phyloP scores from a whole-genome alignment of 1,284 basidiomycete species.

The Cutaneotrichosporon dermatis region DNA sequence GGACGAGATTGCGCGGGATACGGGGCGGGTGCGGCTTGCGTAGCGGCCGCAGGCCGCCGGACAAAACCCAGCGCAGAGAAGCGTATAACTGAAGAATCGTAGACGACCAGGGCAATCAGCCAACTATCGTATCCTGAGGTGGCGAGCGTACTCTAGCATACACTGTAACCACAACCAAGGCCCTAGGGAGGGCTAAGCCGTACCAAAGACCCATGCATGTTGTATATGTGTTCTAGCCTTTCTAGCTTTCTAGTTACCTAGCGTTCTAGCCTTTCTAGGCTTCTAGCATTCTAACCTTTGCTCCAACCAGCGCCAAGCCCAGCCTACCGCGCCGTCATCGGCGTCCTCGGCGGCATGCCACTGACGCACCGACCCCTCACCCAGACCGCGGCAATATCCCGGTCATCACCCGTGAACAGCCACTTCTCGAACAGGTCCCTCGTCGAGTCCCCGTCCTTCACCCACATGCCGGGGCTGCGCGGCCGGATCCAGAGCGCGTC shows the following conservation, averaged over 20 bases:
- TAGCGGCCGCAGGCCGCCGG: too few species aligned
- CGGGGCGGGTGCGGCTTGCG: background rate
- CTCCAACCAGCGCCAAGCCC: too few species aligned
- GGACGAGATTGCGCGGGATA: conserved; percentile 9
- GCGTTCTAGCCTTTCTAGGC: too few species aligned
- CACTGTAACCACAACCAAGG: background rate
- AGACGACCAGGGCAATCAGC: too few species aligned
- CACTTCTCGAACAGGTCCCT: conserved; percentile 34
- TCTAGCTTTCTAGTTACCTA: too few species aligned
- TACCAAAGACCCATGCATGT: background rate
- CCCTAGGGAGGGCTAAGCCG: too few species aligned
- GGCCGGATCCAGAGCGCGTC: conserved; percentile 74
- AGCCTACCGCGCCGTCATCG: too few species aligned
- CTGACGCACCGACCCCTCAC: conserved; percentile 50
- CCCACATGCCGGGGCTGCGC: conserved; percentile 55
- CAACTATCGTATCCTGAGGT: too few species aligned
- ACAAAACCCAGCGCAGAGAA: too few species aligned
- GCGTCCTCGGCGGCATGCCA: background rate
- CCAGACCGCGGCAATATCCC: conserved; percentile 79
- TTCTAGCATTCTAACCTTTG: too few species aligned
- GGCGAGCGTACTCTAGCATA: background rate
- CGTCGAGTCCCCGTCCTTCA: conserved; percentile 33
- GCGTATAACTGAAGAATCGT: too few species aligned
- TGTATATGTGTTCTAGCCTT: background rate
- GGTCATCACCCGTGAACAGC: conserved; percentile 71